phyloP scores from a whole-genome alignment of 768 basidiomycete species.

The Suillus paluster region DNA sequence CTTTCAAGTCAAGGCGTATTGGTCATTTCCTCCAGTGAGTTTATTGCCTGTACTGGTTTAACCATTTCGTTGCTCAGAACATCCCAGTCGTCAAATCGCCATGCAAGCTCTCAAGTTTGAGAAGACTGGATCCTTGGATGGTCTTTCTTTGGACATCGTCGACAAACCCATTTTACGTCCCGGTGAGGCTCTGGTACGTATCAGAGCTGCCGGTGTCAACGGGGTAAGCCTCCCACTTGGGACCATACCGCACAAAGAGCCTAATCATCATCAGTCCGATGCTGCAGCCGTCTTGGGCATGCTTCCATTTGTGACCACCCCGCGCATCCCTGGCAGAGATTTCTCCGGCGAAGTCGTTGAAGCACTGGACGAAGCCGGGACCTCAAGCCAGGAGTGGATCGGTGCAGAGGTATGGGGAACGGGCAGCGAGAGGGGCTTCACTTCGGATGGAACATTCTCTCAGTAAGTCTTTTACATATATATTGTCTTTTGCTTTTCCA shows the following conservation, averaged over 20 bases:
- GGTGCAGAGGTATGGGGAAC: constrained; percentile 40
- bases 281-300: constrained; percentile 31
- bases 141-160: constrained; percentile 26
- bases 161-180: constrained; percentile 30
- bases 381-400: constrained; percentile 23
- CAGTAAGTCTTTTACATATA: constrained; percentile 26
- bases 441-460: constrained; percentile 37
- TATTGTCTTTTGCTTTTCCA: constrained; percentile 4
- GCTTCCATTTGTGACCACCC: constrained; percentile 37
- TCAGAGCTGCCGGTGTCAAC: constrained; percentile 39
- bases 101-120: constrained; percentile 40
- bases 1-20: not conserved
- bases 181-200: constrained; percentile 37
- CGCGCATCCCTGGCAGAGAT: constrained; percentile 36
- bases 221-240: constrained; percentile 24
- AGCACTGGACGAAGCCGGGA: constrained; percentile 30
- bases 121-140: constrained; percentile 34
- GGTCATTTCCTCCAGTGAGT: not conserved
- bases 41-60: not conserved
- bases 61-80: not conserved
- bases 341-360: constrained; percentile 41
- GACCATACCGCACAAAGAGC: not conserved
- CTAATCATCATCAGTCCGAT: constrained; percentile 27
- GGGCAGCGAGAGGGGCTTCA: constrained; percentile 36
- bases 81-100: constrained; percentile 6